These are phyloP conservation scores for Ceratocystis smalleyi DNA, from an alignment of 2,329 filamentous ascomycete genomes.

Conservation along the genomic window DNA sequence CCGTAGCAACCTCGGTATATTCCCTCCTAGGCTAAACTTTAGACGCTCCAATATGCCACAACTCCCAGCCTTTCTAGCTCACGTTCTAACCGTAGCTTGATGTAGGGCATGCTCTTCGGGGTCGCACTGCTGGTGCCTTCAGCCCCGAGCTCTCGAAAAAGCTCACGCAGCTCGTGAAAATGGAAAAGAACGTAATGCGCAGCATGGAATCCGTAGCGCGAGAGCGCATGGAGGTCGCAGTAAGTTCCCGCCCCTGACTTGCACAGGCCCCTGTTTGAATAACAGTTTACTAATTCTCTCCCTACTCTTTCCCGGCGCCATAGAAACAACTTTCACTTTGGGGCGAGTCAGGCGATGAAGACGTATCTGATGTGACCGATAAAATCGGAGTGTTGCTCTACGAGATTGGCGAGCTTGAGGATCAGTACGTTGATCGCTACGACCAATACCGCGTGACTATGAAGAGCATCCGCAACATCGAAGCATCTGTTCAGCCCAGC, in stretches of 20 bases:
- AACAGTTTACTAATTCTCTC: not conserved
- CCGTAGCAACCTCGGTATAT: slow-evolving; percentile 68
- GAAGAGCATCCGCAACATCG: slow-evolving; percentile 98
- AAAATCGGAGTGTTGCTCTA: slow-evolving; percentile 96
- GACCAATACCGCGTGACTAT: slow-evolving; percentile 98
- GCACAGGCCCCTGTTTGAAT: not conserved
- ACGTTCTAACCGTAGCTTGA: slow-evolving; percentile 12
- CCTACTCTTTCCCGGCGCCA: not conserved
- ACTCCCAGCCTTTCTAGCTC: not conserved
- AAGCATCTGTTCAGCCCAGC: slow-evolving; percentile 94
- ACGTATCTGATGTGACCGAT: slow-evolving; percentile 97
- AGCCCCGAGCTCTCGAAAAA: slow-evolving; percentile 88
- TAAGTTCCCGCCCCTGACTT: slow-evolving; percentile 36
- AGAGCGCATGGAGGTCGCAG: slow-evolving; percentile 96
- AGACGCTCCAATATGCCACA: not conserved
- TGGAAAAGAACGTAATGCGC: slow-evolving; percentile 99
- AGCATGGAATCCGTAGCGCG: slow-evolving; percentile 88
- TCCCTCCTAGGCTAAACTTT: not conserved
- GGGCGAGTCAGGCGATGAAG: slow-evolving; percentile 90
- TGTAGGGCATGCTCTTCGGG: slow-evolving; percentile 51
- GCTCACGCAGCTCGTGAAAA: slow-evolving; percentile 94
- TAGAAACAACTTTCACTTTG: slow-evolving; percentile 98
- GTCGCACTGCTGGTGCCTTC: slow-evolving; percentile 61
- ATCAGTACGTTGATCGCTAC: slow-evolving; percentile 96
- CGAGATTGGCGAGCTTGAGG: slow-evolving; percentile 94